Evolutionary conservation across 2,329 filamentous ascomycete genomes (phyloP), one percentile per base, ranked within the genome.

Genomic region (Juglanconis sp.): DNA sequence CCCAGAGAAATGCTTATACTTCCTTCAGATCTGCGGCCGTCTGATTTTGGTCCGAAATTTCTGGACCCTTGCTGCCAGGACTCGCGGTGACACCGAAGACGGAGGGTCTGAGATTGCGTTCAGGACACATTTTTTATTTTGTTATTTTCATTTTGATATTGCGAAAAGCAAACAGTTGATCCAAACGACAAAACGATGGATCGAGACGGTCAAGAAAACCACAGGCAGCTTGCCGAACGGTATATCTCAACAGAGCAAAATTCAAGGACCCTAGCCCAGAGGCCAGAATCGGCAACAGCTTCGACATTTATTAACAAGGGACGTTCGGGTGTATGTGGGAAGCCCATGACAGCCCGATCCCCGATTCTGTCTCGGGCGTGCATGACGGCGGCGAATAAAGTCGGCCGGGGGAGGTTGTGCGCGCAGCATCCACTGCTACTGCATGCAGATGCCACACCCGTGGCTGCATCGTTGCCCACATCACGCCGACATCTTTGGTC

Each of bases 281-380:
- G 38, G 30, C 52, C 15, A 10, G 24, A 53, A 46, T 46, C 31
- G 52, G 31, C 42, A 36, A 40, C 53, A 56, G 34, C 40, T 31
- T 40, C 35, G 46, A 40, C 15, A 47, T 38, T 56, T 24, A 24
- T 24, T 51, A 59, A 54, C 51, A 53, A 57, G 57, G 53, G 50
- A 42, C 40, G 60, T n/a, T 30, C 42, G 50, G 44, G 57, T 63
- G 49, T 59, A 24, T 24, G 24, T 24, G 24, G 24, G 24, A 24
- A 24, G 50, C 53, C 40, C 49, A n/a, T 48, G 40, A 44, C 61
- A 60, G 57, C 58, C 61, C 61, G 58, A 63, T 57, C 54, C 54
- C 61, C 38, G 48, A 40, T 58, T 61, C 40, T 61, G 52, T 55
- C 57, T 59, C 44, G 57, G 57, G 57, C 57, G 46, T 59, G 57